phyloP scores from a whole-genome alignment of 2,329 filamentous ascomycete genomes.

The Curvularia lunata region DNA sequence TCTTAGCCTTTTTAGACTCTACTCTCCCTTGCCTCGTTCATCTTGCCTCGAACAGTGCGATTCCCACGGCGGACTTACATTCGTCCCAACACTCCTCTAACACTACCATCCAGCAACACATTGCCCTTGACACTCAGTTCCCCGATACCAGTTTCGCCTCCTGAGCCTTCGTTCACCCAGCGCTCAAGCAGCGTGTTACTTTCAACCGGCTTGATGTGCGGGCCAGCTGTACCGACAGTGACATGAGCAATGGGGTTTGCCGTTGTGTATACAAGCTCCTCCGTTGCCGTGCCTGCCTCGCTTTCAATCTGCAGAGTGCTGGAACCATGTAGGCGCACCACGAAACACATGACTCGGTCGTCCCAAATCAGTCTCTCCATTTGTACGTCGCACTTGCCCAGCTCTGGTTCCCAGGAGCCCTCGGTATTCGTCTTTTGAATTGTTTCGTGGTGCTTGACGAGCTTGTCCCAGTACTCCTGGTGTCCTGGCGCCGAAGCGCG shows the following conservation, averaged over 20 bases:
- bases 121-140: constrained; percentile 62
- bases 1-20: not conserved
- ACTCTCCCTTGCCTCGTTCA: too few relatives aligned
- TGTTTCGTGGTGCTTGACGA: constrained; percentile 63
- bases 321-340: constrained; percentile 65
- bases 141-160: constrained; percentile 58
- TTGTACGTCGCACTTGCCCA: constrained; percentile 70
- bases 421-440: constrained; percentile 42
- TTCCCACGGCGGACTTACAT: constrained; percentile 20
- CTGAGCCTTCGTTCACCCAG: constrained; percentile 72
- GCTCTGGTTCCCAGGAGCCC: constrained; percentile 55
- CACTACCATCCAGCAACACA: constrained; percentile 62
- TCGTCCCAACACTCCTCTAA: constrained; percentile 53
- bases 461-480: constrained; percentile 76
- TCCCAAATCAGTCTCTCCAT: constrained; percentile 79
- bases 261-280: constrained; percentile 62
- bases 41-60: not conserved
- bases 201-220: constrained; percentile 85
- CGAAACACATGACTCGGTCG: constrained; percentile 86
- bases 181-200: constrained; percentile 81
- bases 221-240: constrained; percentile 81
- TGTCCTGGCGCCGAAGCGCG: constrained; percentile 66
- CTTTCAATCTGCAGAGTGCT: constrained; percentile 28
- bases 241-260: constrained; percentile 83
- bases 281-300: constrained; percentile 47